Percentiles rank a stretch among this genome's conserved stretches.
Conservation (phyloP, 768 basidiomycete species). For the Candolleomyces eurysporus region DNA sequence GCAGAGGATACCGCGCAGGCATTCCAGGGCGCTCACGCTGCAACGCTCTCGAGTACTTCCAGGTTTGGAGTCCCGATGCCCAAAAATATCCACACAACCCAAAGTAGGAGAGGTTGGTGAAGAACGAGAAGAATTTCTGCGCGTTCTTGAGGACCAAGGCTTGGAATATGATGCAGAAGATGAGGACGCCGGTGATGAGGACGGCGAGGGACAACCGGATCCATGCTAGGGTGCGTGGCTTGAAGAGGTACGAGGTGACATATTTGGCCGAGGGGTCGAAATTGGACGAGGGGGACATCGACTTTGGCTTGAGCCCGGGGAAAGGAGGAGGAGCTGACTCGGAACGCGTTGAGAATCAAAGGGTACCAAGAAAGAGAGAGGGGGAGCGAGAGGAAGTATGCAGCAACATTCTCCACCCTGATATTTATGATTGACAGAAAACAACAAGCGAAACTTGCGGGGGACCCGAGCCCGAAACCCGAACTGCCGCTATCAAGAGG, state of each 20-base stretch:
- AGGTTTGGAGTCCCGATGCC: slow-evolving; percentile 54
- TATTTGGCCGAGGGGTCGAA: slow-evolving; percentile 8
- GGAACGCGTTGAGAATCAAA: no score
- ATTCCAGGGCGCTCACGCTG: neutral
- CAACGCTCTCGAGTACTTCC: slow-evolving; percentile 34
- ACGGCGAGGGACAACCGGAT: slow-evolving; percentile 4
- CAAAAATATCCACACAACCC: slow-evolving; percentile 64
- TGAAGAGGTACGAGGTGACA: slow-evolving; percentile 8
- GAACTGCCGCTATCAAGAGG: no score
- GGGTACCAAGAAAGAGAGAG: no score
- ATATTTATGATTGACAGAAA: no score
- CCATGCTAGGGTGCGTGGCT: neutral
- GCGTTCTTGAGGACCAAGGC: neutral
- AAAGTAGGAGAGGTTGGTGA: slow-evolving; percentile 61
- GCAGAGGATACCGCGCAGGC: slow-evolving; percentile 45
- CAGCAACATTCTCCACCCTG: no score
- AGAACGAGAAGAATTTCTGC: slow-evolving; percentile 47
- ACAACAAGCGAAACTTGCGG: no score
- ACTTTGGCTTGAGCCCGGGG: no score
- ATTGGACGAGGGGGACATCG: no score
- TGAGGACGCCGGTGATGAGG: neutral
- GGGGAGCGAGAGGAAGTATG: no score
- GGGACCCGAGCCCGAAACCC: no score
- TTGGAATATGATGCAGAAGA: slow-evolving; percentile 5
- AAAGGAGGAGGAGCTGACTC: no score